Conservation (phyloP, 768 basidiomycete species). For the Tylopilus intermedius region DNA sequence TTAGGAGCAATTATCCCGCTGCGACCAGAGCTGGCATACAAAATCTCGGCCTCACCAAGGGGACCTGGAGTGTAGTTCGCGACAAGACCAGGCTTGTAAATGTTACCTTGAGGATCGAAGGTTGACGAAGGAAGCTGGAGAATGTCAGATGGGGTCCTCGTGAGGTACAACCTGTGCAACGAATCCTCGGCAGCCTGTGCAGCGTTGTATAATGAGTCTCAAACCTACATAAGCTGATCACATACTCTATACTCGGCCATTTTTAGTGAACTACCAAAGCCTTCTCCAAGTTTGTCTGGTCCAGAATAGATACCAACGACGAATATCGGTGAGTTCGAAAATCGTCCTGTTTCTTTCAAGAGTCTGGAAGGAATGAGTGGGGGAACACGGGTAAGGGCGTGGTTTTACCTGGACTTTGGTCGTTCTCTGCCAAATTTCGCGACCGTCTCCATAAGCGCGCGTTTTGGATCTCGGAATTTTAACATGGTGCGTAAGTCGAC, state of each 20-base stretch:
- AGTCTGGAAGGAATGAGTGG: conserved; percentile 43
- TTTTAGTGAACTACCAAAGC: conserved; percentile 84
- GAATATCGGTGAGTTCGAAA: conserved; percentile 85
- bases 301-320: conserved; percentile 94
- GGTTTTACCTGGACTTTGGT: conserved; percentile 59
- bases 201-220: not conserved
- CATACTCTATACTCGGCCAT: conserved; percentile 93
- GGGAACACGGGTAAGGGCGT: not conserved
- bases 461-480: conserved; percentile 80
- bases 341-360: conserved; percentile 88
- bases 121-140: conserved; percentile 71
- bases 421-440: conserved; percentile 61
- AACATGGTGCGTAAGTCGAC: conserved; percentile 76
- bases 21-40: conserved; percentile 65
- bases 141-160: conserved; percentile 63
- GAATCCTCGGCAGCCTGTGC: conserved; percentile 80
- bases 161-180: conserved; percentile 77
- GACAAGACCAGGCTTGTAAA: conserved; percentile 47
- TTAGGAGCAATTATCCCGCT: conserved; percentile 37
- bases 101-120: conserved; percentile 55
- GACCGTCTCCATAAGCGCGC: conserved; percentile 68
- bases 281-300: conserved; percentile 83
- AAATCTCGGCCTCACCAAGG: conserved; percentile 58
- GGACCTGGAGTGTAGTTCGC: conserved; percentile 49
- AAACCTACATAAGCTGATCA: not conserved